A percentile compares a stretch with the other conserved stretches of the same genome.
These are phyloP conservation scores for Arthrobotrys sphaeroides DNA, from an alignment of 2,329 filamentous ascomycete genomes.

Conservation along the genomic window DNA sequence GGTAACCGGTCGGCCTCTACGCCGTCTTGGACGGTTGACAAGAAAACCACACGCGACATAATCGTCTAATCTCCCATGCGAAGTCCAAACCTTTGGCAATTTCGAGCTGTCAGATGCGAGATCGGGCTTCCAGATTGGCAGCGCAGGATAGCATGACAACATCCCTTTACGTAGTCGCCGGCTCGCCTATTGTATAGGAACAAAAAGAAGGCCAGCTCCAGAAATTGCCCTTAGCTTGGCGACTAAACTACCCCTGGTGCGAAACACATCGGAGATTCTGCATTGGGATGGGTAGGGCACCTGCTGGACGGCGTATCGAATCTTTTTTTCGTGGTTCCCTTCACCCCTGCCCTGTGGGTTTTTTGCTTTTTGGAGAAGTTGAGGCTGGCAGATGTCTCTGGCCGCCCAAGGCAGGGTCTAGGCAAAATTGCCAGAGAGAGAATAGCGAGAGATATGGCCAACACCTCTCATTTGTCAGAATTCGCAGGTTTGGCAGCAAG, in stretches of 20 bases:
- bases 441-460: constrained; percentile 51
- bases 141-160: constrained; percentile 43
- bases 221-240: constrained; percentile 50
- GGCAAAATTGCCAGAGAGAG: constrained; percentile 52
- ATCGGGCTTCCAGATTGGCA: constrained; percentile 52
- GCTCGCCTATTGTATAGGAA: constrained; percentile 43
- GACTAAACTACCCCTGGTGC: constrained; percentile 44
- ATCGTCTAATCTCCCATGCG: constrained; percentile 5
- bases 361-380: constrained; percentile 37
- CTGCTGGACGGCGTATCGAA: constrained; percentile 53
- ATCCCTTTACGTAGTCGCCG: constrained; percentile 54
- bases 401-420: constrained; percentile 43
- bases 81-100: constrained; percentile 40
- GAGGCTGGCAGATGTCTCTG: constrained; percentile 21
- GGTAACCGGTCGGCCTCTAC: background rate
- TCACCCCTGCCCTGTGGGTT: constrained; percentile 8
- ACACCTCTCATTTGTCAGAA: constrained; percentile 54
- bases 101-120: constrained; percentile 44
- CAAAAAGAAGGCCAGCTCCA: constrained; percentile 24
- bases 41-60: constrained; percentile 33
- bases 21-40: background rate
- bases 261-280: constrained; percentile 53
- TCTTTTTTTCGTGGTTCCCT: constrained; percentile 22
- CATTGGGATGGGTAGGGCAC: constrained; percentile 36
- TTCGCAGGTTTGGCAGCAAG: background rate